A percentile compares a stretch with the other conserved stretches of the same genome.
phyloP scores from a whole-genome alignment of 139 green algal genomes.

The Klebsormidium nitens region DNA sequence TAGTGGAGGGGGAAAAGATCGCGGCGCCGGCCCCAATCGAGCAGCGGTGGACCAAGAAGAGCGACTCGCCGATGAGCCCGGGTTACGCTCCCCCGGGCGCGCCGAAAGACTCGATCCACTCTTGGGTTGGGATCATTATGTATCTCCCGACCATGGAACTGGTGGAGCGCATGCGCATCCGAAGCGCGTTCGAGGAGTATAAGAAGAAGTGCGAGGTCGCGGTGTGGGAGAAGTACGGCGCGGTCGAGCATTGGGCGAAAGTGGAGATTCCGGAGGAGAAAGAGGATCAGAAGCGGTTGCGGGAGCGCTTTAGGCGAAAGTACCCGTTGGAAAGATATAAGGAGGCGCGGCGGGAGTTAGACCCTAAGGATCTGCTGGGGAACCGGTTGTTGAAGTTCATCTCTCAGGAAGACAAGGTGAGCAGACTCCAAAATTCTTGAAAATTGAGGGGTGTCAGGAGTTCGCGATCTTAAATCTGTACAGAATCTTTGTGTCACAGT shows the following conservation, averaged over 20 bases:
- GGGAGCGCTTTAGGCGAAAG: background rate
- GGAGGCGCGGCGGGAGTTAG: constrained; percentile 26
- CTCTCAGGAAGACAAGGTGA: too few species aligned
- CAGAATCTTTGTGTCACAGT: too few species aligned
- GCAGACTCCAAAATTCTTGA: too few species aligned
- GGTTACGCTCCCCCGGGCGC: constrained; percentile 13
- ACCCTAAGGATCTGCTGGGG: constrained; percentile 79
- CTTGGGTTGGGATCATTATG: constrained; percentile 94
- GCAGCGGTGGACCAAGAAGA: constrained; percentile 85
- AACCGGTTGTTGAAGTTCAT: constrained; percentile 77
- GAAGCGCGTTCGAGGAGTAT: constrained; percentile 77
- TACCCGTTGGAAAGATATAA: constrained; percentile 17
- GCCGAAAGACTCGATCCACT: background rate
- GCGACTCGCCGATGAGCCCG: constrained; percentile 66
- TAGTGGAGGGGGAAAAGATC: constrained; percentile 65
- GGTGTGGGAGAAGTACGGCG: constrained; percentile 59
- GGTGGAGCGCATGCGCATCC: constrained; percentile 60
- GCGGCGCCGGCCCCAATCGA: constrained; percentile 87
- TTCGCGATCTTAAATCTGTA: too few species aligned
- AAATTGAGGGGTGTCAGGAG: too few species aligned
- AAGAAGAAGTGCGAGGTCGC: constrained; percentile 56
- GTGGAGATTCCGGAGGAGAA: constrained; percentile 61
- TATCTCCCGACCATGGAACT: constrained; percentile 76
- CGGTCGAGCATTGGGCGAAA: constrained; percentile 93
- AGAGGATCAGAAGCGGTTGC: constrained; percentile 21